Conservation (phyloP, 2,329 filamentous ascomycete genomes). For the Fusarium tupiense region DNA sequence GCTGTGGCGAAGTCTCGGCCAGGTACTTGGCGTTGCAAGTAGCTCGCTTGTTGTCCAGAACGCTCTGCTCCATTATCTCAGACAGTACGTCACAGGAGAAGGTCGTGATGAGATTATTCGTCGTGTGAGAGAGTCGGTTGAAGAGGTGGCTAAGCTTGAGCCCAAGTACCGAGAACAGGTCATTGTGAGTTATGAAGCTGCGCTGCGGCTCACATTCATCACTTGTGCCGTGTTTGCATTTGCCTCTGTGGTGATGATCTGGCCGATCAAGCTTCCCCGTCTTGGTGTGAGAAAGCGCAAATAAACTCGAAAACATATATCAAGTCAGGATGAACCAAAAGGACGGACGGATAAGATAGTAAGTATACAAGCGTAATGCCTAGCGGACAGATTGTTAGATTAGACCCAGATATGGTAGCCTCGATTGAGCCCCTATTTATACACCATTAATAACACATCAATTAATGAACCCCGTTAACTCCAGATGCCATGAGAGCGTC, state of each 20-base stretch:
- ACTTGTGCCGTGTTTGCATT: conserved; percentile 58
- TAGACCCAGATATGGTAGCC: conserved; percentile 27
- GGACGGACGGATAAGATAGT: neutral
- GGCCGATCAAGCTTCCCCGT: conserved; percentile 64
- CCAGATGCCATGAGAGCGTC: conserved; percentile 60
- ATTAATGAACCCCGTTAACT: conserved; percentile 53
- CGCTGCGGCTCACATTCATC: conserved; percentile 59
- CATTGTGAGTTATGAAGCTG: conserved; percentile 62
- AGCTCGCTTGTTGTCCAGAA: conserved; percentile 81
- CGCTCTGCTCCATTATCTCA: conserved; percentile 68
- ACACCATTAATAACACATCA: conserved; percentile 28
- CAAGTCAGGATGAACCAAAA: neutral
- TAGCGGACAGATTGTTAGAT: conserved; percentile 31
- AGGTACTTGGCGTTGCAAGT: conserved; percentile 76
- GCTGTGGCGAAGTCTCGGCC: conserved; percentile 76
- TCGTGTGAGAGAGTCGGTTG: conserved; percentile 63
- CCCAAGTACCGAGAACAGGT: conserved; percentile 63
- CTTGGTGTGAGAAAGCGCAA: conserved; percentile 54
- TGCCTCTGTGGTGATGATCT: conserved; percentile 57
- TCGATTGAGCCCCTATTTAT: conserved; percentile 33
- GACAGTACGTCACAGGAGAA: conserved; percentile 65
- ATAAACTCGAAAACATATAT: neutral
- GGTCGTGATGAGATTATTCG: conserved; percentile 66
- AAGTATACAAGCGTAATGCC: conserved; percentile 5
- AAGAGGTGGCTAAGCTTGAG: conserved; percentile 59